Percentiles rank a stretch among this genome's conserved stretches.
These are phyloP conservation scores for Fragaria iinumae DNA, from an alignment of 306 rosid species.

Conservation along the genomic window DNA sequence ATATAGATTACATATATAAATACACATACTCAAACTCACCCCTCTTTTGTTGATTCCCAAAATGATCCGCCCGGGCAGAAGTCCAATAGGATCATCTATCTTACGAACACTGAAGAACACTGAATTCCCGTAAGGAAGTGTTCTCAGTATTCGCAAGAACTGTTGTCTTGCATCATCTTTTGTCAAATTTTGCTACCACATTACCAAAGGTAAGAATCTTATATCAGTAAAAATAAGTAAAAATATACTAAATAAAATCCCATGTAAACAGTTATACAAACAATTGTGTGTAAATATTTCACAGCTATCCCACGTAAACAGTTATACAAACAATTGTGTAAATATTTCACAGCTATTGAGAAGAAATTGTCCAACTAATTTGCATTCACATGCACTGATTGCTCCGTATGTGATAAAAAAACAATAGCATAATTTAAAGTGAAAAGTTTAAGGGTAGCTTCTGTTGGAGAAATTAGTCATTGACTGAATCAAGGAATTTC, in stretches of 20 bases:
- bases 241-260: background rate
- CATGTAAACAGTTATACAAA: background rate
- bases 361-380: background rate
- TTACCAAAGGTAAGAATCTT: background rate
- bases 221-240: background rate
- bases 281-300: background rate
- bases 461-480: slow-evolving; percentile 1
- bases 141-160: slow-evolving; percentile 72
- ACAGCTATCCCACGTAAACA: background rate
- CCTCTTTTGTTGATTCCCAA: slow-evolving; percentile 96
- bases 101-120: slow-evolving; percentile 87
- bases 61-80: slow-evolving; percentile 84
- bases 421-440: background rate
- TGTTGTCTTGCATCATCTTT: slow-evolving; percentile 96
- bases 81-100: slow-evolving; percentile 97
- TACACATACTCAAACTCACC: slow-evolving; percentile 41
- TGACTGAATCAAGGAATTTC: slow-evolving; percentile 4
- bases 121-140: slow-evolving; percentile 89
- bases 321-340: background rate
- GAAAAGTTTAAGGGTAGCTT: background rate
- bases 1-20: background rate
- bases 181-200: slow-evolving; percentile 64
- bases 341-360: background rate
- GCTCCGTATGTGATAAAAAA: background rate
- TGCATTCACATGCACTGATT: background rate